A percentile compares a stretch with the other conserved stretches of the same genome.
Evolutionary conservation across 805 yeast species (phyloP).

Genomic region (Lipomyces lipofer): DNA sequence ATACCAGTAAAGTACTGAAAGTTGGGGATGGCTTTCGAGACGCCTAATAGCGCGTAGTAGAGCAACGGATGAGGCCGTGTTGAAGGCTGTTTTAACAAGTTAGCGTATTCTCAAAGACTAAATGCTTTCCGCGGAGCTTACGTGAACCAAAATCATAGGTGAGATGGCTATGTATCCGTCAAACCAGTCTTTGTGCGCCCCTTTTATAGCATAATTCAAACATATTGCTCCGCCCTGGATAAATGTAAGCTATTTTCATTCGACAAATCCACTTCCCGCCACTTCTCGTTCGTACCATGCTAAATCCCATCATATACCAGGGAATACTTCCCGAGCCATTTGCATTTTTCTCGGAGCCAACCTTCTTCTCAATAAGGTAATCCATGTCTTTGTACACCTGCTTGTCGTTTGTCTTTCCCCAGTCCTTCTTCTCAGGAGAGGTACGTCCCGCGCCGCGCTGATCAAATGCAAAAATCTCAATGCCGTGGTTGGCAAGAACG

Average conservation of each 20-base stretch:
- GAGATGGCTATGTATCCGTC: constrained; percentile 40
- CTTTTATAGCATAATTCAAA: constrained; percentile 42
- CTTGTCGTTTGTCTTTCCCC: constrained; percentile 41
- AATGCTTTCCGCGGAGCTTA: not conserved
- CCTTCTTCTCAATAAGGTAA: constrained; percentile 32
- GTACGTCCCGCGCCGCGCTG: constrained; percentile 45
- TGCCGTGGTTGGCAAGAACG: constrained; percentile 37
- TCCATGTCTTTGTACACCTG: constrained; percentile 40
- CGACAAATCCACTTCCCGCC: not conserved
- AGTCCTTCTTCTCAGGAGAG: constrained; percentile 34
- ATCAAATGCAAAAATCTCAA: constrained; percentile 42
- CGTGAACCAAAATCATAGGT: constrained; percentile 38
- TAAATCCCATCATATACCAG: constrained; percentile 27
- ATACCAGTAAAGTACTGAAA: constrained; percentile 33
- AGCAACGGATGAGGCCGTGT: constrained; percentile 34
- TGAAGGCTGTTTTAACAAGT: constrained; percentile 14
- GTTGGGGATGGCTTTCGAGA: constrained; percentile 36
- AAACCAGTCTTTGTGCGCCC: constrained; percentile 37
- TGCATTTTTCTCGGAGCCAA: constrained; percentile 11
- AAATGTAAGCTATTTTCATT: not conserved
- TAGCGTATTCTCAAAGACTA: not conserved
- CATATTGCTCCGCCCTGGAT: constrained; percentile 42
- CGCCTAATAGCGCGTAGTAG: constrained; percentile 33
- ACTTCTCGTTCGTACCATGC: constrained; percentile 25
- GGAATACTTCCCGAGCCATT: constrained; percentile 5